A percentile compares a stretch with the other conserved stretches of the same genome.
phyloP scores from a whole-genome alignment of 1,284 basidiomycete genomes.

The Pyrrhoderma noxium region DNA sequence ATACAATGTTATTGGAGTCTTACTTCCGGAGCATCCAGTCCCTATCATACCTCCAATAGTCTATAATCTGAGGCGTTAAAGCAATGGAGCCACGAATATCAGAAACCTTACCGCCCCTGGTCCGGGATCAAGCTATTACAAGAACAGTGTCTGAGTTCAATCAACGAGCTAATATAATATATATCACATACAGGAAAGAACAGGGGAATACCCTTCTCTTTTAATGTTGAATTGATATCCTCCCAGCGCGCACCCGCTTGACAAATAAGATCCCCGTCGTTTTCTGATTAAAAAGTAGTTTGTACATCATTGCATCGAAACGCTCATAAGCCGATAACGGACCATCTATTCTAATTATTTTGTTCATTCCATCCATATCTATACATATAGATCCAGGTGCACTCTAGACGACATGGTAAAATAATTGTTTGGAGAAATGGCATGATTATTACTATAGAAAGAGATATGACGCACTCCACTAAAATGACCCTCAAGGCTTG shows the following conservation, averaged over 20 bases:
- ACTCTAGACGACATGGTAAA: conserved; percentile 35
- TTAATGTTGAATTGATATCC: conserved; percentile 73
- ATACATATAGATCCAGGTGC: conserved; percentile 68
- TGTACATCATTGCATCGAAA: neutral
- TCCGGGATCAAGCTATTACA: conserved; percentile 48
- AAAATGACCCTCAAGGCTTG: conserved; percentile 52
- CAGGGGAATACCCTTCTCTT: conserved; percentile 57
- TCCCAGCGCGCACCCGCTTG: conserved; percentile 87
- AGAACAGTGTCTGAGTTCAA: neutral
- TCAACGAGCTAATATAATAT: neutral
- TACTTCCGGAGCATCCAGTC: conserved; percentile 50
- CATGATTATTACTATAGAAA: neutral
- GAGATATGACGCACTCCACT: conserved; percentile 41
- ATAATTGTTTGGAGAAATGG: neutral
- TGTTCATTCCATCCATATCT: conserved; percentile 59
- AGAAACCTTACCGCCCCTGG: conserved; percentile 37
- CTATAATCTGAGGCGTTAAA: too few relatives aligned
- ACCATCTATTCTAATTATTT: conserved; percentile 47
- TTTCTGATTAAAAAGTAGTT: conserved; percentile 31
- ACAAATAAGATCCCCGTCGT: conserved; percentile 66
- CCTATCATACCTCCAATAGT: conserved; percentile 53
- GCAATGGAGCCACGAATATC: neutral
- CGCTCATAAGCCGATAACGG: conserved; percentile 21
- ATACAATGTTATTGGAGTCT: neutral
- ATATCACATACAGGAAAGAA: conserved; percentile 56